Conservation (phyloP, 345 rosid species). For the Geranium rotundifolium region DNA sequence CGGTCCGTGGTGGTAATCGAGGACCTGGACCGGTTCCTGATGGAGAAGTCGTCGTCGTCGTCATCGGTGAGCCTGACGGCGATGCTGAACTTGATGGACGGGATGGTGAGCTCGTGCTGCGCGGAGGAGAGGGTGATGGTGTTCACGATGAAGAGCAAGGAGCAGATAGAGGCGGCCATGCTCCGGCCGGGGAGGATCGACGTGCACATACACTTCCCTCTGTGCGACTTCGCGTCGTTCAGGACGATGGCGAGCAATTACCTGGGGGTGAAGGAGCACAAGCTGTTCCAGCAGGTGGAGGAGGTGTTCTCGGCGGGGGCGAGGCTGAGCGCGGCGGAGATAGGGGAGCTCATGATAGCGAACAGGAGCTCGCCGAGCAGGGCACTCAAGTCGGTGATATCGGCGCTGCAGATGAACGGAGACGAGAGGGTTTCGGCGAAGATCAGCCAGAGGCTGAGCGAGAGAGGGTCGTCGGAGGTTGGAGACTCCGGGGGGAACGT, state of each 20-base stretch:
- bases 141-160: constrained; percentile 39
- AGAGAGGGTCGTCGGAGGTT: constrained; percentile 25
- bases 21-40: constrained; percentile 38
- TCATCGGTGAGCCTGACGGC: constrained; percentile 35
- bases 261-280: constrained; percentile 85
- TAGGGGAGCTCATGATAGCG: constrained; percentile 83
- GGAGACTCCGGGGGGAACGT: constrained; percentile 16
- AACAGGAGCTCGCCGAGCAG: constrained; percentile 91
- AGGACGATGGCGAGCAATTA: constrained; percentile 61
- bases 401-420: constrained; percentile 65
- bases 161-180: constrained; percentile 25
- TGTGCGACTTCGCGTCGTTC: constrained; percentile 73
- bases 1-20: constrained; percentile 34
- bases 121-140: constrained; percentile 54
- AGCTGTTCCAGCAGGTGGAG: constrained; percentile 79
- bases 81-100: constrained; percentile 54
- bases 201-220: constrained; percentile 74
- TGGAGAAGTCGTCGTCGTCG: constrained; percentile 17
- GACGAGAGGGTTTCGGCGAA: constrained; percentile 33
- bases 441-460: constrained; percentile 25
- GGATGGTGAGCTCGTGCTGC: constrained; percentile 34
- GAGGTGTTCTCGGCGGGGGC: constrained; percentile 71
- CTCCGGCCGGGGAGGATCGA: constrained; percentile 58
- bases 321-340: constrained; percentile 75
- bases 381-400: constrained; percentile 74